These are phyloP conservation scores for Fusarium drepaniforme DNA, from an alignment of 2,329 filamentous ascomycete species.

Conservation along the genomic window DNA sequence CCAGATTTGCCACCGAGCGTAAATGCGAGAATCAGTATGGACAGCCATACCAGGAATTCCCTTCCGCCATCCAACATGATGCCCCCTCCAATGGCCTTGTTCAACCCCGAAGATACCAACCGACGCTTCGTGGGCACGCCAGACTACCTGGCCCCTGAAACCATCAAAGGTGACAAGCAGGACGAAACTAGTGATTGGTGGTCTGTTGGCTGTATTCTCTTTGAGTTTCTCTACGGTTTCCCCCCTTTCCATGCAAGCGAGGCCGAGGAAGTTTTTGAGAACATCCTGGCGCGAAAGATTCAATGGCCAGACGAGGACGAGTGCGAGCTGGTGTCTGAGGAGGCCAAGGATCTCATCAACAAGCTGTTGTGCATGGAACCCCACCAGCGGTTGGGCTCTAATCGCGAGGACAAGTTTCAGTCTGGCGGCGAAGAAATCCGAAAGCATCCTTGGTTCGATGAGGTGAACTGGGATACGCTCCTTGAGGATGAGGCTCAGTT, in stretches of 20 bases:
- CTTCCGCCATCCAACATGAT: slow-evolving; percentile 75
- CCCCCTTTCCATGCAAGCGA: slow-evolving; percentile 93
- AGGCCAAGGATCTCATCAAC: slow-evolving; percentile 96
- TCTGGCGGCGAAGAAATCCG: slow-evolving; percentile 94
- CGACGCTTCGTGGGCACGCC: slow-evolving; percentile 96
- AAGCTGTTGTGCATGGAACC: slow-evolving; percentile 89
- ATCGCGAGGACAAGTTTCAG: slow-evolving; percentile 83
- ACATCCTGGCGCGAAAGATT: slow-evolving; percentile 90
- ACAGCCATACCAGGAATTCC: slow-evolving; percentile 50
- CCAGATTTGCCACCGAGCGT: slow-evolving; percentile 75
- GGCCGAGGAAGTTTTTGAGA: slow-evolving; percentile 95
- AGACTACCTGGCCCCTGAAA: slow-evolving; percentile 96
- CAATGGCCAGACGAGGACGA: slow-evolving; percentile 91
- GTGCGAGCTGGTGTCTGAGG: slow-evolving; percentile 78
- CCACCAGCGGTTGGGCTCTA: slow-evolving; percentile 84
- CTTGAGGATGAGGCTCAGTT: slow-evolving; percentile 98
- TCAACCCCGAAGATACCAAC: slow-evolving; percentile 94
- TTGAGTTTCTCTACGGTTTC: slow-evolving; percentile 93
- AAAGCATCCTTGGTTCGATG: slow-evolving; percentile 88
- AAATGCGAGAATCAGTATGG: slow-evolving; percentile 47
- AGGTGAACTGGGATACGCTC: slow-evolving; percentile 88
- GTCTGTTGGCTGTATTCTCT: slow-evolving; percentile 98
- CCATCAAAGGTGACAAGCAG: slow-evolving; percentile 93
- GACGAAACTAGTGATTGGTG: slow-evolving; percentile 99
- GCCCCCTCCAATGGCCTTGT: slow-evolving; percentile 92